Base-by-base conservation (phyloP, 1,284 basidiomycete genomes). In the Naganishia liquefaciens region DNA sequence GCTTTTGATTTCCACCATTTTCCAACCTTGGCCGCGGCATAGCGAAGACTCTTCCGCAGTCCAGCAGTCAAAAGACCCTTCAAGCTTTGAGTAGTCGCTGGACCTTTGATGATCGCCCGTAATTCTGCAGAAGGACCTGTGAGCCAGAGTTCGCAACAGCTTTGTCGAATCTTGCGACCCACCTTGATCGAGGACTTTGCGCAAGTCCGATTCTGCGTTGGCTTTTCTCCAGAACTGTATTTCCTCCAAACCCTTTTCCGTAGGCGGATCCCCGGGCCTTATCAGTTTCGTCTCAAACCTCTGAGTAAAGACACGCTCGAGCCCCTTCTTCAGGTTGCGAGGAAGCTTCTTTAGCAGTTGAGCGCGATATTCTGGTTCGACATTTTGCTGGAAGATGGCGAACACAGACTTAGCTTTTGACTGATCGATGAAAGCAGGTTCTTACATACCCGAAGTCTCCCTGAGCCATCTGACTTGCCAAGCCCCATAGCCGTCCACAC, bases 1-100 rank as follows among this genome's bases (percentile, higher is more conserved):
- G 57, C 46, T 50, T 60, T 61, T 13, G 64, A 55, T n/a, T 61
- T 61, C 84, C 88, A 88, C 88, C 90, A 93, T 79, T 95, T 96
- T 54, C 84, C 80, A 27, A 93, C 80, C 80, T 96, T 93, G 63
- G 87, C 84, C 49, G 82, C 71, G 50, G 84, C 82, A 76, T 96
- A 97, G 51, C 84, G 84, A 11, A 88, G 68, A 73, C 89, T 91
- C 82, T 93, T 93, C 51, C 83, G 80, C 7, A 89, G 72, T 0
- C 93, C 93, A 5, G 91, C 90, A 62, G 88, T 93, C 21, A 90
- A 83, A 60, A 96, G 75, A 9, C 93, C 93, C 79, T 96, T 97
- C 69, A 90, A 71, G 7, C 88, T 85, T 80, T 97, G 93, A 13
- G 90, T 82, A 4, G 90, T 86, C 11, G 93, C 91, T 5, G 93